Percentiles rank a stretch among this genome's conserved stretches.
These are phyloP conservation scores for Volvox reticuliferus DNA, from an alignment of 139 green algal species.

Conservation along the genomic window DNA sequence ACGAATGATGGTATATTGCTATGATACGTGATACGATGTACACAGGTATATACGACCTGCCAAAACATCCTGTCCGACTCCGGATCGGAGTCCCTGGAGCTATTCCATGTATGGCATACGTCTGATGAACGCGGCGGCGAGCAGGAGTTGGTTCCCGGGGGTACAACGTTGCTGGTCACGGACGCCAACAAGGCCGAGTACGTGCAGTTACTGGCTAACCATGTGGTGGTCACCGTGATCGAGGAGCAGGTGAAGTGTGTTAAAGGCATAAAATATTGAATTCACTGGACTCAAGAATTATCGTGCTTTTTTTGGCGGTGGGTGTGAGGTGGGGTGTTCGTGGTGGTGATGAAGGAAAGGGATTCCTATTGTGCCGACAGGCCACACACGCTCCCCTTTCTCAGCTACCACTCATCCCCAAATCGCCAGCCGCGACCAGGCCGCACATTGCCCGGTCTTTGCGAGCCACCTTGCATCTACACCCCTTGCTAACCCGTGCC, in stretches of 20 bases:
- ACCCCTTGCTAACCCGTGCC: too few species aligned
- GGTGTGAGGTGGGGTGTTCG: too few species aligned
- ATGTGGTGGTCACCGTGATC: background rate
- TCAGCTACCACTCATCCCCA: too few species aligned
- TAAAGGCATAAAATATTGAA: background rate
- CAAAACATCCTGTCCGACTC: slow-evolving; percentile 20
- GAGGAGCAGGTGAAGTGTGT: slow-evolving; percentile 26
- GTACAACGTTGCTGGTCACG: background rate
- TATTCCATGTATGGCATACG: slow-evolving; percentile 34
- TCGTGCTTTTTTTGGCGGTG: too few species aligned
- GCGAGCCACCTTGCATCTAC: too few species aligned
- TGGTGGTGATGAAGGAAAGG: too few species aligned
- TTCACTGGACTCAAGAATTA: too few species aligned
- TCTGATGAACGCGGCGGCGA: background rate
- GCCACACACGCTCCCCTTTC: too few species aligned
- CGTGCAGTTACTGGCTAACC: slow-evolving; percentile 15
- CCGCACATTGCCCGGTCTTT: too few species aligned
- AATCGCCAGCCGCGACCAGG: too few species aligned
- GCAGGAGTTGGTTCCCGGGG: slow-evolving; percentile 34
- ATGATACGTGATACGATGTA: background rate
- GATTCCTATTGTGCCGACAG: too few species aligned
- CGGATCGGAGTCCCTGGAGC: slow-evolving; percentile 6
- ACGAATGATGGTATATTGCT: too few species aligned
- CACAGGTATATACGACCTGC: slow-evolving; percentile 17
- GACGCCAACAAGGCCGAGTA: slow-evolving; percentile 23